Base-by-base conservation (phyloP, 495 filamentous ascomycete genomes). In the Clohesyomyces aquaticus region DNA sequence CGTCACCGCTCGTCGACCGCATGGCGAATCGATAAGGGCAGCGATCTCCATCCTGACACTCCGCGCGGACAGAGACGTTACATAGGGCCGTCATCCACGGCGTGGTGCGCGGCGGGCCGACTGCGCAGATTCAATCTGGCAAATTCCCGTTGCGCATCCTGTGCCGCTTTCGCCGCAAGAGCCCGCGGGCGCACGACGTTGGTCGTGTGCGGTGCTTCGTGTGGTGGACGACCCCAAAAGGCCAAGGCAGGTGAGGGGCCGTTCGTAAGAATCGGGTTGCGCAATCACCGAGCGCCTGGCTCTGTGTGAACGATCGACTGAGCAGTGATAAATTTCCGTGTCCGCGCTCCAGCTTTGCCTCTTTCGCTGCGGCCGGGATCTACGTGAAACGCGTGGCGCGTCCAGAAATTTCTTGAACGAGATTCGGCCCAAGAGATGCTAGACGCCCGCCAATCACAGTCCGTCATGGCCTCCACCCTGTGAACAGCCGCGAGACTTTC, bases 211-310 rank as follows among this genome's bases (percentile, higher is more conserved):
- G 19, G 4, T 47, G 8, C 14, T 21, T 52, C n/a, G 3, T 16
- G 12, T 6, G 11, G 27, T 18, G 46, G 49, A 12, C 35, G 6
- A 38, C 32, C 6, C 32, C 32, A 18, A 8, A 41, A 19, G 16
- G 29, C 28, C 32, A 47, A 38, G n/a, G n/a, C n/a, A n/a, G n/a
- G 55, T 62, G 66, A 69, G 66, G 61, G 58, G 63, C 50, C 63
- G 58, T 70, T 59, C 52, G 49, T 35, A 28, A 46, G 27, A 65
- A 46, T 70, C 61, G 67, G 67, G 64, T 71, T 71, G 68, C 68
- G 68, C 68, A 71, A 71, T 71, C 68, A 64, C 68, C 68, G 68
- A 67, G 59, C 63, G 59, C 68, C 68, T 64, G 68, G 68, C 64
- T 52, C 68, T 49, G 55, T 70, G 58, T 50, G 55, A 59, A 59